Base-by-base conservation (phyloP, 768 basidiomycete species). In the Psilocybe tampanensis region DNA sequence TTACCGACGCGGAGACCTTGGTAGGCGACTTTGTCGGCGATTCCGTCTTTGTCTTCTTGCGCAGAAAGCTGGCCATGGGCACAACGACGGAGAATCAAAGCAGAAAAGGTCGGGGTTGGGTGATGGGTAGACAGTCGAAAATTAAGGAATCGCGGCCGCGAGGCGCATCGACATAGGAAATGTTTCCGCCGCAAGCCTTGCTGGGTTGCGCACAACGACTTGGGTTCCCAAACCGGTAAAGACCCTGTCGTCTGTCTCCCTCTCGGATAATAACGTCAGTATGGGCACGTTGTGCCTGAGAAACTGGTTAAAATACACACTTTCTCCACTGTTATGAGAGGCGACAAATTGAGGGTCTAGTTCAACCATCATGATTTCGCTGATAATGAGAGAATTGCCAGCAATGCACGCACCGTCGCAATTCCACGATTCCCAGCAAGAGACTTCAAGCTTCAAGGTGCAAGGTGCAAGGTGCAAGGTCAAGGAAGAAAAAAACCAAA, bases 1-100 rank as follows among this genome's bases (percentile, higher is more conserved):
- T n/a, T 63, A 71, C 12, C 63, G 66, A 29, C 29, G 29, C 29
- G 29, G 29, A n/a, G 19, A 52, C 51, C 44, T 59, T 60, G 41
- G 60, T 63, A 11, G 49, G 50, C 24, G 54, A 41, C 60, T 68
- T 52, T 44, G 50, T 44, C 50, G 68, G 34, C 59, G 56, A n/a
- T 44, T 56, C 54, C 34, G 72, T 72, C 51, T 68, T 81, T 11
- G 64, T 58, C 66, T 81, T 82, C 74, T 73, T 83, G 73, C 80
- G 83, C 69, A 84, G 74, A 72, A 85, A 83, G 67, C 76, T 77
- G 62, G 80, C 77, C 83, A 85, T 84, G 68, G 71, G 68, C 24
- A 56, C 49, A 54, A 19, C 49, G 55, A 55, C 23, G 18, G 13
- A 26, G n/a, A 8, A n/a, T 41, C 29, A 17, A 26, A 17, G 11